Percentiles rank a stretch among this genome's conserved stretches.
Evolutionary conservation across 805 yeast species (phyloP).

Genomic region (Blastobotrys chiropterorum): DNA sequence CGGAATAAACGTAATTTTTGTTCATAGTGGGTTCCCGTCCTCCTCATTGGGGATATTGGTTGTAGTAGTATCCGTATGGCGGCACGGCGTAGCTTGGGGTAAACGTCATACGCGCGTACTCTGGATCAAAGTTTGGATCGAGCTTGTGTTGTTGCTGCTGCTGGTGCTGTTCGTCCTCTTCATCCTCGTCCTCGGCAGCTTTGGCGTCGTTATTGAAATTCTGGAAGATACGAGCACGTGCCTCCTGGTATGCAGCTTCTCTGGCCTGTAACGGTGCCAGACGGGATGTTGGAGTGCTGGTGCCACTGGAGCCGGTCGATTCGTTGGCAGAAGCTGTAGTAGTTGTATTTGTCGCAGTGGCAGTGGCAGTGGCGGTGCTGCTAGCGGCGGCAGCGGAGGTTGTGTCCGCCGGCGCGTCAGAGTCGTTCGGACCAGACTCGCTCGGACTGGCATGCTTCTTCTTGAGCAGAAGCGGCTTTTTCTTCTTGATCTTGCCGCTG

Average conservation of each 20-base stretch:
- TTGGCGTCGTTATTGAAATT: conserved; percentile 14
- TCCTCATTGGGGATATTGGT: background rate
- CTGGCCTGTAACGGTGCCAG: conserved; percentile 27
- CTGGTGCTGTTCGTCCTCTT: background rate
- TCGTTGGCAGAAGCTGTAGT: conserved; percentile 1
- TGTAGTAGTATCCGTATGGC: background rate
- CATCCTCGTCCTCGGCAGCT: conserved; percentile 3
- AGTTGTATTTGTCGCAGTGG: conserved; percentile 1
- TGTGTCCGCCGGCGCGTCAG: background rate
- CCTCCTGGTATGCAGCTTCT: conserved; percentile 36
- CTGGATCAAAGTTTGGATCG: conserved; percentile 1
- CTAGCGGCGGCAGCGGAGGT: background rate
- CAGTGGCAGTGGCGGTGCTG: background rate
- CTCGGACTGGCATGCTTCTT: conserved; percentile 2
- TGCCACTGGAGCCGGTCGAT: conserved; percentile 20
- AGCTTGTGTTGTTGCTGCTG: background rate
- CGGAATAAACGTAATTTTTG: background rate
- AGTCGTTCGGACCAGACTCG: background rate
- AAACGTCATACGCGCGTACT: conserved; percentile 1
- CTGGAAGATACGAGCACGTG: conserved; percentile 36
- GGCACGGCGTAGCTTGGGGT: conserved; percentile 1
- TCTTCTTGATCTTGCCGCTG: conserved; percentile 7
- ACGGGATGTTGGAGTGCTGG: conserved; percentile 11
- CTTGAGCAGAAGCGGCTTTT: conserved; percentile 7
- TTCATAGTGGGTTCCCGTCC: background rate